These are phyloP conservation scores for Tremella fuciformis DNA, from an alignment of 768 basidiomycete genomes.

Conservation along the genomic window DNA sequence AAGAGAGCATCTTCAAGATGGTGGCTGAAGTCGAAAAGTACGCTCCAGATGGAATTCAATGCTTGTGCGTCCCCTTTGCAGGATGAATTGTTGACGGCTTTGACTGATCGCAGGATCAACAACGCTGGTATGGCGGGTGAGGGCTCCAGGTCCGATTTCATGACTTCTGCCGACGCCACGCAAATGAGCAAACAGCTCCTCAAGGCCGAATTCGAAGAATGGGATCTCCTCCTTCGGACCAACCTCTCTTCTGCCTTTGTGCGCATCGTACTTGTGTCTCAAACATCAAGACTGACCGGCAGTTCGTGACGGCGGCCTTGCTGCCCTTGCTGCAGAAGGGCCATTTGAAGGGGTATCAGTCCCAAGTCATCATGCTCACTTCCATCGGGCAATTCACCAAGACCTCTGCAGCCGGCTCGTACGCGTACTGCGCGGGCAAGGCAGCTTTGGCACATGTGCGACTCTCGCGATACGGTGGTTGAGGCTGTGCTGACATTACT, in stretches of 20 bases:
- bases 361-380: slow-evolving; percentile 39
- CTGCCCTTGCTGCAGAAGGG: slow-evolving; percentile 36
- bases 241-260: slow-evolving; percentile 35
- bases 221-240: slow-evolving; percentile 28
- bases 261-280: slow-evolving; percentile 4
- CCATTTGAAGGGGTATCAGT: slow-evolving; percentile 31
- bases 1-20: neutral
- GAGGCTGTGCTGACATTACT: neutral
- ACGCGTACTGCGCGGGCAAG: slow-evolving; percentile 38
- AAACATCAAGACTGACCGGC: neutral
- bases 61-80: slow-evolving; percentile 28
- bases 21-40: slow-evolving; percentile 23
- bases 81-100: neutral
- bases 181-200: slow-evolving; percentile 29
- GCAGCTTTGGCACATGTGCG: slow-evolving; percentile 32
- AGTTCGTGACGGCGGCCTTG: slow-evolving; percentile 42
- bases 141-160: slow-evolving; percentile 38
- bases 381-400: slow-evolving; percentile 40
- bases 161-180: slow-evolving; percentile 26
- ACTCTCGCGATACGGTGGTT: neutral
- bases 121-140: slow-evolving; percentile 49
- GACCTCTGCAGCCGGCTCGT: slow-evolving; percentile 36
- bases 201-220: slow-evolving; percentile 33
- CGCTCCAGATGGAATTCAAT: slow-evolving; percentile 33
- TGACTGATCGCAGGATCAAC: slow-evolving; percentile 27